Base-by-base conservation (phyloP, 495 filamentous ascomycete genomes). In the Amphirosellinia nigrospora region DNA sequence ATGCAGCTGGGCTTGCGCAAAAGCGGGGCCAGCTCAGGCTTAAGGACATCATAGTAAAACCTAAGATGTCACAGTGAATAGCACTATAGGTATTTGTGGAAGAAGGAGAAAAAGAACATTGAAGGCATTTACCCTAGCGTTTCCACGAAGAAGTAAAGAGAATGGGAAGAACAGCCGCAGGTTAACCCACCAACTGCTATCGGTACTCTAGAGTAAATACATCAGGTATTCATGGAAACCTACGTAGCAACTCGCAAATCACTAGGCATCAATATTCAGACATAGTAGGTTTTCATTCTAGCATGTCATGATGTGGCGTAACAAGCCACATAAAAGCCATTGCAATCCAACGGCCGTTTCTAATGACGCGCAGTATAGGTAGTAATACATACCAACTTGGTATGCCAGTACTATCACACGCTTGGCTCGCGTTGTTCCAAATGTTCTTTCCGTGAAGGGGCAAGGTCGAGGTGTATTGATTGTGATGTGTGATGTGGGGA, bases 401-500 rank as follows among this genome's bases (percentile, higher is more conserved):
- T 62, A 69, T 62, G 32, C 34, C 36, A 32, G 56, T 41, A 28
- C 43, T 43, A 62, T 69, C 56, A 46, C 30, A 58, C 56, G 53
- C 66, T 53, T 65, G 16, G 13, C 53, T 69, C 16, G 66, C 41
- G 46, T 34, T 53, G 41, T 62, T 62, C 56, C 46, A 62, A 11
- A 41, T 66, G n/a, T 61, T 61, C 26, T 38, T 43, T 56, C 38
- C n/a, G 50, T 56, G 64, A 58, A 53, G 23, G 58, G 45, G n/a
- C 66, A 62, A 62, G 66, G 58, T 41, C 56, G 65, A 68, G 66
- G 70, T 78, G 72, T 78, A 73, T 74, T 78, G 53, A 71, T 73
- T 52, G 74, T 76, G 76, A 71, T 74, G 71, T 75, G 76, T 73
- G 69, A 60, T 65, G 71, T 62, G 70, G 70, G 74, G 69, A 72